These are phyloP conservation scores for Linnemannia elongata DNA, from an alignment of 192 early-diverging fungal genomes.

Conservation along the genomic window DNA sequence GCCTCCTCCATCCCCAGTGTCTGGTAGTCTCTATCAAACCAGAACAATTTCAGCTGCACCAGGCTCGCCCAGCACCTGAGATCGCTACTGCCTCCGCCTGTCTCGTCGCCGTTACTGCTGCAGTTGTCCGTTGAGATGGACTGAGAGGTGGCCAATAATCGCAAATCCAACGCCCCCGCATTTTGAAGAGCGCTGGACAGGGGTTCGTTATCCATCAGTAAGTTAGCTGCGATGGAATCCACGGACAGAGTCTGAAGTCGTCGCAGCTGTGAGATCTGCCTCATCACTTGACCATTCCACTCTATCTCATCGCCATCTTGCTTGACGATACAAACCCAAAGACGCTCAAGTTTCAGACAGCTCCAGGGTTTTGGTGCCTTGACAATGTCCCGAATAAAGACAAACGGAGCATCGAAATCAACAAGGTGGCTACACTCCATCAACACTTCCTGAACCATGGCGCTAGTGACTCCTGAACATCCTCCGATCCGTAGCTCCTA, in stretches of 20 bases:
- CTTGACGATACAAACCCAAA: not conserved
- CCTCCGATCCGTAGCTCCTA: not conserved
- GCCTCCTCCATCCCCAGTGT: not conserved
- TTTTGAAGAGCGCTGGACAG: not conserved
- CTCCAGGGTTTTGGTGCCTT: not conserved
- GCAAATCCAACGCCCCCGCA: not conserved
- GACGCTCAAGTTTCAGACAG: not conserved
- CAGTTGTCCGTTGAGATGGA: not conserved
- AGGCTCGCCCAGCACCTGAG: not conserved
- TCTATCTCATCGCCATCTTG: not conserved
- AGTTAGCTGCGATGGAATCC: too few species aligned
- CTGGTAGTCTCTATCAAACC: not conserved
- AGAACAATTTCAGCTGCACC: not conserved
- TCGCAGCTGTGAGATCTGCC: not conserved
- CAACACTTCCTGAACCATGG: not conserved
- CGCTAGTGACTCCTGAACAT: not conserved
- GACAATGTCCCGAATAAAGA: not conserved
- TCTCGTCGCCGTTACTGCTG: not conserved
- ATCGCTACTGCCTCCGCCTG: too few species aligned
- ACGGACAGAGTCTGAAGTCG: not conserved
- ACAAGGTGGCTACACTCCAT: not conserved
- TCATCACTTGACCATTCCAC: not conserved
- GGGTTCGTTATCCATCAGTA: too few species aligned
- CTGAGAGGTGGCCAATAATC: not conserved
- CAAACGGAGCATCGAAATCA: not conserved